Conservation (phyloP, 768 basidiomycete genomes). For the Boletus sp. region DNA sequence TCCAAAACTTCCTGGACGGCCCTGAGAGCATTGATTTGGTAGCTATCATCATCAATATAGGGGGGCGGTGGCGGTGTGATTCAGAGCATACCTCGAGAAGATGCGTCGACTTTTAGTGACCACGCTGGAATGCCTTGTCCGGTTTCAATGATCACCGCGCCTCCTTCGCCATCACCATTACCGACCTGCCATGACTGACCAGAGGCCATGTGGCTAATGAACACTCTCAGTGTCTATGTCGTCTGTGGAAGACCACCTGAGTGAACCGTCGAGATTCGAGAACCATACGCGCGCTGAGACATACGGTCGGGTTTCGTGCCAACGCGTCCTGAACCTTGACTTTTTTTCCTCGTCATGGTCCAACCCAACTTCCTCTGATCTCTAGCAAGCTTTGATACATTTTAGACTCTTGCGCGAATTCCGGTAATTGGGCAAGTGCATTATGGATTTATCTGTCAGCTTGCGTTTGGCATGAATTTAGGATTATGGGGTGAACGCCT, state of each 20-base stretch:
- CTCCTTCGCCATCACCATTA: conserved; percentile 32
- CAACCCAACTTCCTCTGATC: conserved; percentile 90
- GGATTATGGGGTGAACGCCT: neutral
- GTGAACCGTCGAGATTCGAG: conserved; percentile 1
- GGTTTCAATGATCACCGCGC: conserved; percentile 62
- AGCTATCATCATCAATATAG: conserved; percentile 35
- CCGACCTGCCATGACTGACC: conserved; percentile 83
- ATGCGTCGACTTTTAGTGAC: conserved; percentile 84
- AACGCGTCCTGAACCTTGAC: conserved; percentile 90
- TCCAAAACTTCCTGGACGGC: conserved; percentile 80
- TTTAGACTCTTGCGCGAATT: conserved; percentile 75
- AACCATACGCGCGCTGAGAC: neutral
- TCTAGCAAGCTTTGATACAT: conserved; percentile 86
- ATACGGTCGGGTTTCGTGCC: conserved; percentile 61
- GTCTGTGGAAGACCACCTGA: conserved; percentile 46
- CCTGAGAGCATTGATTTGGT: conserved; percentile 60
- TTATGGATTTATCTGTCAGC: conserved; percentile 77
- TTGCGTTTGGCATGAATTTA: conserved; percentile 59
- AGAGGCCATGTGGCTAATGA: conserved; percentile 84
- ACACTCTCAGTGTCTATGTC: conserved; percentile 79
- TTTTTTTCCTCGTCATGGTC: conserved; percentile 88
- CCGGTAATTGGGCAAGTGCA: conserved; percentile 68
- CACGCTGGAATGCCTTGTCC: conserved; percentile 90
- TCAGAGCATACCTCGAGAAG: conserved; percentile 66
- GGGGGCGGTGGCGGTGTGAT: neutral